Percentiles rank a stretch among this genome's conserved stretches.
phyloP scores from a whole-genome alignment of 177 flowering plant genomes.

The Vitis hybrid region DNA sequence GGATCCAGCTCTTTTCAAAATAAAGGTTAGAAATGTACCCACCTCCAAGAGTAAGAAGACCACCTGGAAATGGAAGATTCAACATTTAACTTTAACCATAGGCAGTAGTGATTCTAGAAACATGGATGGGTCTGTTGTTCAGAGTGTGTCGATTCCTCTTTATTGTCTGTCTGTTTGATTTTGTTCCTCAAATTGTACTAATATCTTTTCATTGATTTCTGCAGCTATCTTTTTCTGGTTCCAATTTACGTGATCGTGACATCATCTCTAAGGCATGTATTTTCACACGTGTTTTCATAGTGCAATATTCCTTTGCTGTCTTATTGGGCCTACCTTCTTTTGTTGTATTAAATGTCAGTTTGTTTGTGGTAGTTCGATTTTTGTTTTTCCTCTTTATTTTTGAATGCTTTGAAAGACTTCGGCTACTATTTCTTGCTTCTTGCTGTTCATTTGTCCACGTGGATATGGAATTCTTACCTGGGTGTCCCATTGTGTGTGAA shows the following conservation, averaged over 20 bases:
- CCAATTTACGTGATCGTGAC: conserved; percentile 67
- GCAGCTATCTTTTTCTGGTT: conserved; percentile 73
- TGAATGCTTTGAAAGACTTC: background rate
- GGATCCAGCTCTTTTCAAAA: background rate
- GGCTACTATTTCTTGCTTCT: background rate
- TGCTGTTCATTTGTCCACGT: no score
- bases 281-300: background rate
- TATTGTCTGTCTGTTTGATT: background rate
- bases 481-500: no score
- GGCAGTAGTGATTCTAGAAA: background rate
- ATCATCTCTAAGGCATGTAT: conserved; percentile 62
- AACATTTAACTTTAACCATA: background rate
- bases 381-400: background rate
- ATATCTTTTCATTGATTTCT: conserved; percentile 16
- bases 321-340: background rate
- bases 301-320: background rate
- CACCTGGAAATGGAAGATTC: background rate
- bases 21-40: background rate
- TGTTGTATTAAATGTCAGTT: background rate
- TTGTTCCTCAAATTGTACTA: background rate
- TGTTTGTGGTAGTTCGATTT: background rate
- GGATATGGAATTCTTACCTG: no score
- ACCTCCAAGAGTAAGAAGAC: background rate
- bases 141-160: no score
- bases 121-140: background rate